These are phyloP conservation scores for Rubroshorea leprosula DNA, from an alignment of 345 rosid genomes.

Conservation along the genomic window DNA sequence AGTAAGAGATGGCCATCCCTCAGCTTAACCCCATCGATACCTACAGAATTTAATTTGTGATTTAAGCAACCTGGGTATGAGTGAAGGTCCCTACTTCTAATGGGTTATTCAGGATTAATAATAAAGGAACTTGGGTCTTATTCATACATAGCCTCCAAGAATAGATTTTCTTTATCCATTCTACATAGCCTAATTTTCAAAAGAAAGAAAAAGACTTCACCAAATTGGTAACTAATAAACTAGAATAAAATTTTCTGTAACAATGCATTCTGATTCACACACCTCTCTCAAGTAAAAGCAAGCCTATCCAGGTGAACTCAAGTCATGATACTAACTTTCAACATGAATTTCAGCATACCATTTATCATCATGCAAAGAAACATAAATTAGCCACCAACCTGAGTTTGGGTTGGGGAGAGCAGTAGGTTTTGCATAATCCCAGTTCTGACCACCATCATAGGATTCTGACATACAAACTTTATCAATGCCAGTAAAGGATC, in stretches of 20 bases:
- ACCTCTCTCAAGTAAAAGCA: no score
- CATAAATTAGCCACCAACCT: constrained; percentile 36
- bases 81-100: no score
- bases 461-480: constrained; percentile 80
- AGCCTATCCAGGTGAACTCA: no score
- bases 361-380: not conserved
- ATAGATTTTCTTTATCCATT: no score
- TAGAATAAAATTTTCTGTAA: no score
- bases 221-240: no score
- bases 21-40: constrained; percentile 84
- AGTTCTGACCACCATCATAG: constrained; percentile 56
- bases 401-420: constrained; percentile 89
- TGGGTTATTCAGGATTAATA: no score
- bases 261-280: no score
- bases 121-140: no score
- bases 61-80: not conserved
- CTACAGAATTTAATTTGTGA: constrained; percentile 20
- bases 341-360: not conserved
- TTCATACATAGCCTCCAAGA: no score
- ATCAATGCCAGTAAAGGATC: constrained; percentile 57
- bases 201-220: no score
- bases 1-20: constrained; percentile 60
- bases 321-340: not conserved
- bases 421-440: constrained; percentile 67
- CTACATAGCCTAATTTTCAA: no score